phyloP scores from a whole-genome alignment of 1,139 yeast species.

The Hyphopichia khmerensis region DNA sequence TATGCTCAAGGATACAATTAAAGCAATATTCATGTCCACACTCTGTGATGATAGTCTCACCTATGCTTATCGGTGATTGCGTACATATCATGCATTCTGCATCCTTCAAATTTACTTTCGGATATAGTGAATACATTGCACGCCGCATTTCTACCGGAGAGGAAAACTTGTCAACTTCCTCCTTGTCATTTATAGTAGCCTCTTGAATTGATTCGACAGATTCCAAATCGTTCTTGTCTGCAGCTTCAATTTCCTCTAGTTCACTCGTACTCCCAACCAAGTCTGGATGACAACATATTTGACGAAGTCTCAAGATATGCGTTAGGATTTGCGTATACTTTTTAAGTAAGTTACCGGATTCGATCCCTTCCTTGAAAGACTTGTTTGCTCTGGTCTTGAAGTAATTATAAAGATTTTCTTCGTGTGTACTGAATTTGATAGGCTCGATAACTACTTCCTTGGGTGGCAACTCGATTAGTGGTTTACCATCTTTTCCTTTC shows the following conservation, averaged over 20 bases:
- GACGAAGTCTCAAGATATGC: slow-evolving; percentile 80
- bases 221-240: slow-evolving; percentile 23
- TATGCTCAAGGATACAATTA: slow-evolving; percentile 70
- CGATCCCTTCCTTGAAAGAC: slow-evolving; percentile 62
- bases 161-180: slow-evolving; percentile 26
- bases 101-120: slow-evolving; percentile 35
- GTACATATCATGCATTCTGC: slow-evolving; percentile 88
- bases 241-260: slow-evolving; percentile 35
- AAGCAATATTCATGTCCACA: slow-evolving; percentile 84
- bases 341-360: slow-evolving; percentile 68
- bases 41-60: slow-evolving; percentile 64
- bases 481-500: slow-evolving; percentile 72
- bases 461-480: slow-evolving; percentile 73
- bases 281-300: slow-evolving; percentile 82
- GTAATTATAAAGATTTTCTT: slow-evolving; percentile 65
- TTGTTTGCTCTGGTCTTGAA: slow-evolving; percentile 67
- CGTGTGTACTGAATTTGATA: slow-evolving; percentile 65
- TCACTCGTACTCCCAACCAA: slow-evolving; percentile 50
- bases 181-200: slow-evolving; percentile 11
- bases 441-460: slow-evolving; percentile 72
- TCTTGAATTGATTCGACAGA: slow-evolving; percentile 23
- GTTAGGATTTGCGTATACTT: slow-evolving; percentile 79
- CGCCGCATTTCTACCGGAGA: slow-evolving; percentile 31
- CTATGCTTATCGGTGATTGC: slow-evolving; percentile 53
- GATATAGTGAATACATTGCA: slow-evolving; percentile 24